Base-by-base conservation (phyloP, 441 rosid genomes). In the Corymbia citriodora region DNA sequence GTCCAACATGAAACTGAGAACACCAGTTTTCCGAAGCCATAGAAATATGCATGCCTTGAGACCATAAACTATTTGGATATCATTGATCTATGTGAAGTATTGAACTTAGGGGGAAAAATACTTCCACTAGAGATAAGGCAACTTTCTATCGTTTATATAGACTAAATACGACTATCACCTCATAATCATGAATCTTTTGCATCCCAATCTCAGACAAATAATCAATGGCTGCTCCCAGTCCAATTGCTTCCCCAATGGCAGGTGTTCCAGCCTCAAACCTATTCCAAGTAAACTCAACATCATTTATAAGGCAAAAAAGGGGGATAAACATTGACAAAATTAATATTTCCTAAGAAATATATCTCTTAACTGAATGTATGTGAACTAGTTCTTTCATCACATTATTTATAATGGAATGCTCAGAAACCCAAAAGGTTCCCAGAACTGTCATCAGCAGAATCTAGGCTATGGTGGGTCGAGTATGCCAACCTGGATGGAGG, bases 221-320 rank as follows among this genome's bases (percentile, higher is more conserved):
- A 92, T 98, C 99, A 87, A 96, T 91, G 87, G 99, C 99, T 87
- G 99, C 97, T 91, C 97, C 98, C 88, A 95, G 90, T 88, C 96
- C 98, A 90, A 95, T 94, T 23, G 96, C 96, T 92, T 96, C 97
- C 55, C 97, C 98, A 50, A 95, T 96, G 89, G 96, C 97, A 72
- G 97, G 98, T 91, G 99, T 98, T 92, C 99, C 99, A 89, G 99
- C 99, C 94, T 97, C 99, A 91, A 98, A 98, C 94, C 99, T 98
- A 90, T 89, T 88, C 92, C 89, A 36, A 88, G 82, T 55, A 90
- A 88, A 89, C 90, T 87, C 63, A 86, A 72, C 40, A 88, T 79
- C 85, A 45, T 79, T 79, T 79, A 74, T 27, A 70, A 68, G 57
- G 31, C 55, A 48, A 33, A 59, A 81, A 68, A 88, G 18, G 21